Conservation (phyloP, 1,284 basidiomycete species). For the Neotropicomus parvogracilis region DNA sequence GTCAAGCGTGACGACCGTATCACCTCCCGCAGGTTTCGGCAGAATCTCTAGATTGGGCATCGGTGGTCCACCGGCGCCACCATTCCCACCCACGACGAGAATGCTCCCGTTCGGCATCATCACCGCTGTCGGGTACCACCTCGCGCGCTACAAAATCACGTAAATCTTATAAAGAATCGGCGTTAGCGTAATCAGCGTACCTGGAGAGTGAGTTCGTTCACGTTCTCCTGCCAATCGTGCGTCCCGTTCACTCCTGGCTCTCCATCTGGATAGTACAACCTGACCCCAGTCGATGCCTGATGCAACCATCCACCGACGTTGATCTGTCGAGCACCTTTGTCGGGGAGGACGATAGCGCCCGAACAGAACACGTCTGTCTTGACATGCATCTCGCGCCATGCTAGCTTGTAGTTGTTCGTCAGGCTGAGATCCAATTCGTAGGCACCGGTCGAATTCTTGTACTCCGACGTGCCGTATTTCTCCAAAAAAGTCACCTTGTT, state of each 20-base stretch:
- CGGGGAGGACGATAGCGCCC: conserved; percentile 66
- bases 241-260: conserved; percentile 50
- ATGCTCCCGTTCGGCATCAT: conserved; percentile 68
- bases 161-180: background rate
- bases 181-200: conserved; percentile 24
- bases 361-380: conserved; percentile 76
- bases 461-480: conserved; percentile 53
- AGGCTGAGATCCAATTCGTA: conserved; percentile 70
- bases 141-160: conserved; percentile 44
- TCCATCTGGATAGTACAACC: conserved; percentile 54
- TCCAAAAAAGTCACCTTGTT: conserved; percentile 75
- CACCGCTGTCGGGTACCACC: conserved; percentile 71
- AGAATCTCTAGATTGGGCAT: conserved; percentile 65
- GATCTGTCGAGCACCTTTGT: conserved; percentile 63
- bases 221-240: conserved; percentile 53
- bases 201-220: conserved; percentile 42
- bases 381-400: conserved; percentile 73
- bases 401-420: conserved; percentile 46
- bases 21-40: conserved; percentile 42
- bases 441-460: conserved; percentile 66
- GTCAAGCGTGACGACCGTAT: conserved; percentile 42
- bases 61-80: conserved; percentile 61
- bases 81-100: conserved; percentile 70
- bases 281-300: conserved; percentile 62
- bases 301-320: conserved; percentile 68